These are phyloP conservation scores for Dendrocalamus sinicus DNA, from an alignment of 176 grass and related monocot species.

Conservation along the genomic window DNA sequence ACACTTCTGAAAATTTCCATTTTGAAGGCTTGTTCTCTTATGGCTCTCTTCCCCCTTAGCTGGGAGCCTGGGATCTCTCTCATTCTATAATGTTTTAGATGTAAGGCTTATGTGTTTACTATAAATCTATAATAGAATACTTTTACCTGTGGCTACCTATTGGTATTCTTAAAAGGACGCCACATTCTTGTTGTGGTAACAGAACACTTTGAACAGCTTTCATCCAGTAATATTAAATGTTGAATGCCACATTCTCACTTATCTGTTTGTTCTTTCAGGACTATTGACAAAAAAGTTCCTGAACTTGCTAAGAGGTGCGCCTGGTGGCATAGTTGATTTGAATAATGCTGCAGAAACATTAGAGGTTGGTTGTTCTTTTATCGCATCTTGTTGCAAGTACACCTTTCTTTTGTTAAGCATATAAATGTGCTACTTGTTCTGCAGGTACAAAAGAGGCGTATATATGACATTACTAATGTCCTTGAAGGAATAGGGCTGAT, in stretches of 20 bases:
- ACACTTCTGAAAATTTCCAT: not conserved
- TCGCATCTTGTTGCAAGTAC: conserved; percentile 1
- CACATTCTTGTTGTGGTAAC: not conserved
- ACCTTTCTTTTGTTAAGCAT: conserved; percentile 29
- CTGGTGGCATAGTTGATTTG: conserved; percentile 83
- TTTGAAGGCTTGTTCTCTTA: not conserved
- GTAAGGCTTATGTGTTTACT: not conserved
- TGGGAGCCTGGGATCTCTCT: no score
- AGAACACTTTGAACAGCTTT: not conserved
- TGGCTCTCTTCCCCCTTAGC: not conserved
- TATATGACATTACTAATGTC: conserved; percentile 98
- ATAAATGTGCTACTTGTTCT: conserved; percentile 21
- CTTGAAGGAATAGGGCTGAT: conserved; percentile 94
- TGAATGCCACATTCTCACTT: not conserved
- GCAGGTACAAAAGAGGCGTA: conserved; percentile 90
- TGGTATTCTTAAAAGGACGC: not conserved
- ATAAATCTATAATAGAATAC: not conserved
- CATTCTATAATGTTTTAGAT: not conserved
- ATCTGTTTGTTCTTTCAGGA: conserved; percentile 45
- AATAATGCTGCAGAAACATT: conserved; percentile 84
- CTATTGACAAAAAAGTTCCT: conserved; percentile 83
- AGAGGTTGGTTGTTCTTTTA: conserved; percentile 53
- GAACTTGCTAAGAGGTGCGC: conserved; percentile 76
- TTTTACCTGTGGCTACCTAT: not conserved
- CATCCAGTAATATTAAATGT: not conserved